These are phyloP conservation scores for Biscogniauxia mediterranea DNA, from an alignment of 2,329 filamentous ascomycete species.

Conservation along the genomic window DNA sequence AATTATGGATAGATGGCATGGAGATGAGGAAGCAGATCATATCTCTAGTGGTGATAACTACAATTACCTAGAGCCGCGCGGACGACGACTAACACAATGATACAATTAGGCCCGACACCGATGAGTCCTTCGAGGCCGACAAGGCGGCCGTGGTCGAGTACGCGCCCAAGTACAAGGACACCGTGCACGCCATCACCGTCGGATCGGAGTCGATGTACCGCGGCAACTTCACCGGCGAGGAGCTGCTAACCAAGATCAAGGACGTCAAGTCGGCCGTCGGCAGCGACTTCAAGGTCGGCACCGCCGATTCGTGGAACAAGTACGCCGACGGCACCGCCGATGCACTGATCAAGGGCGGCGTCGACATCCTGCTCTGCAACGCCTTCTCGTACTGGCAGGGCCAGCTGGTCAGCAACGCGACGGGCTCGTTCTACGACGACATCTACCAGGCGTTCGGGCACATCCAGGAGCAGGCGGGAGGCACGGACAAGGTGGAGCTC, in stretches of 20 bases:
- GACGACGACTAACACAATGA: neutral
- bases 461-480: slow-evolving; percentile 57
- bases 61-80: slow-evolving; percentile 46
- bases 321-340: slow-evolving; percentile 67
- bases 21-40: neutral
- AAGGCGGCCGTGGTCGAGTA: slow-evolving; percentile 47
- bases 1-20: neutral
- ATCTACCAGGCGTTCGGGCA: slow-evolving; percentile 62
- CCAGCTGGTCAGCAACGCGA: slow-evolving; percentile 51
- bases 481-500: slow-evolving; percentile 55
- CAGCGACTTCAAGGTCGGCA: slow-evolving; percentile 57
- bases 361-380: slow-evolving; percentile 63
- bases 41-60: neutral
- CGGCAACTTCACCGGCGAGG: slow-evolving; percentile 59
- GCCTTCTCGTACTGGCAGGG: slow-evolving; percentile 75
- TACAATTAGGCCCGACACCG: slow-evolving; percentile 43
- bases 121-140: slow-evolving; percentile 61
- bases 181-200: slow-evolving; percentile 67
- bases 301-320: slow-evolving; percentile 73
- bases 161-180: slow-evolving; percentile 49
- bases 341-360: slow-evolving; percentile 53
- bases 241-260: slow-evolving; percentile 61
- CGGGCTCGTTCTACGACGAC: slow-evolving; percentile 64
- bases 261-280: slow-evolving; percentile 57
- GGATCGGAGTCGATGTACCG: slow-evolving; percentile 71